phyloP scores from a whole-genome alignment of 2,329 filamentous ascomycete species.

The Exophiala dermatitidis region DNA sequence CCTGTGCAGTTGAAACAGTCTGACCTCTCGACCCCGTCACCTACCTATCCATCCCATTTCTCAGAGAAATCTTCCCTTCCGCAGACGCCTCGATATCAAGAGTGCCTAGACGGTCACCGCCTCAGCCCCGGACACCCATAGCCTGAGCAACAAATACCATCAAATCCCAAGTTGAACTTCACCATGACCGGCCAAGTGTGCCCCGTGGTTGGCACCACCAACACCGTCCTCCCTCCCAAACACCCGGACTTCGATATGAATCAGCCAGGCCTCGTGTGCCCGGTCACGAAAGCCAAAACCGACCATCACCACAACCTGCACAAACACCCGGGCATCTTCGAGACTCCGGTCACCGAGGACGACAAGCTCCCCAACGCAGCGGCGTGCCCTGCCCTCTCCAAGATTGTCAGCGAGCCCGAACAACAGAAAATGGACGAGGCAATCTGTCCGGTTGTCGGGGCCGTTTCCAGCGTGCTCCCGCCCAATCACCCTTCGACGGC shows the following conservation, averaged over 20 bases:
- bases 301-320: constrained; percentile 26
- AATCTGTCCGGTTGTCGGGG: constrained; percentile 26
- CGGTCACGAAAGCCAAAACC: constrained; percentile 25
- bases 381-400: constrained; percentile 23
- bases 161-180: not conserved
- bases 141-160: no score
- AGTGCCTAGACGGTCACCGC: no score
- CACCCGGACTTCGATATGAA: constrained; percentile 24
- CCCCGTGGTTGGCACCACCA: constrained; percentile 26
- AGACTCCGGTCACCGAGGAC: not conserved
- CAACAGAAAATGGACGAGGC: constrained; percentile 26
- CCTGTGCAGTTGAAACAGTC: no score
- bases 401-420: constrained; percentile 22
- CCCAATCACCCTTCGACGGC: constrained; percentile 24
- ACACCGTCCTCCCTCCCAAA: constrained; percentile 25
- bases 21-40: no score
- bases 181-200: constrained; percentile 22
- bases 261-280: constrained; percentile 25
- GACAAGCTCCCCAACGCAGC: constrained; percentile 17
- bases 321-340: constrained; percentile 25
- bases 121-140: no score
- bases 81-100: no score
- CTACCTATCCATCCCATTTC: no score
- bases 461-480: constrained; percentile 25
- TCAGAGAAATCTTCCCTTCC: no score